A percentile compares a stretch with the other conserved stretches of the same genome.
These are phyloP conservation scores for Ballota nigra DNA, from an alignment of 257 asterid genomes.

Conservation along the genomic window DNA sequence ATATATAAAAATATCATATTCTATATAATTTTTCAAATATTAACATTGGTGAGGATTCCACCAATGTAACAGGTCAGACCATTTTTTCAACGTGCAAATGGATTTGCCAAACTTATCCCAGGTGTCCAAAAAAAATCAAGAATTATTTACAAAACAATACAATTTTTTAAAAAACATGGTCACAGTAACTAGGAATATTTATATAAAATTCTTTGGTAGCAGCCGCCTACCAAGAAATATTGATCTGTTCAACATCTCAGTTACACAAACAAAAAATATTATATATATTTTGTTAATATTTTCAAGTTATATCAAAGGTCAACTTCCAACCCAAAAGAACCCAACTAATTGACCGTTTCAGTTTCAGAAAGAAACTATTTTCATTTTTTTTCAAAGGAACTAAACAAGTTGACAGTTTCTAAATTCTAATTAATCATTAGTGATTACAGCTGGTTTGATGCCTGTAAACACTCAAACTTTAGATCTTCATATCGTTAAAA, in stretches of 20 bases:
- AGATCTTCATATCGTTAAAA: not conserved
- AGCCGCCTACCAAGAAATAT: constrained; percentile 28
- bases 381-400: not conserved
- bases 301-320: constrained; percentile 25
- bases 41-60: too few species aligned
- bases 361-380: too few species aligned
- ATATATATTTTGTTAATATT: not conserved
- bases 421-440: not conserved
- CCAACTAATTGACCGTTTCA: constrained; percentile 26
- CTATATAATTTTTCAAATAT: too few species aligned
- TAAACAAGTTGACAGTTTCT: not conserved
- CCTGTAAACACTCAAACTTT: not conserved
- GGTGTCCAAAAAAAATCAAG: constrained; percentile 18
- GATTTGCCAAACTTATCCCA: not conserved
- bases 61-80: too few species aligned
- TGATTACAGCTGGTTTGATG: constrained; percentile 5
- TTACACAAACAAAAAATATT: constrained; percentile 4
- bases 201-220: constrained; percentile 28
- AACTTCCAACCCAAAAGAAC: constrained; percentile 17
- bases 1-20: too few species aligned
- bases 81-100: too few species aligned
- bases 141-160: not conserved
- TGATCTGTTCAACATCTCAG: constrained; percentile 28
- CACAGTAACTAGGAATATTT: not conserved
- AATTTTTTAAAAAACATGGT: constrained; percentile 3